A percentile compares a stretch with the other conserved stretches of the same genome.
Conservation (phyloP, 805 yeast species). For the Yarrowia hollandica region DNA sequence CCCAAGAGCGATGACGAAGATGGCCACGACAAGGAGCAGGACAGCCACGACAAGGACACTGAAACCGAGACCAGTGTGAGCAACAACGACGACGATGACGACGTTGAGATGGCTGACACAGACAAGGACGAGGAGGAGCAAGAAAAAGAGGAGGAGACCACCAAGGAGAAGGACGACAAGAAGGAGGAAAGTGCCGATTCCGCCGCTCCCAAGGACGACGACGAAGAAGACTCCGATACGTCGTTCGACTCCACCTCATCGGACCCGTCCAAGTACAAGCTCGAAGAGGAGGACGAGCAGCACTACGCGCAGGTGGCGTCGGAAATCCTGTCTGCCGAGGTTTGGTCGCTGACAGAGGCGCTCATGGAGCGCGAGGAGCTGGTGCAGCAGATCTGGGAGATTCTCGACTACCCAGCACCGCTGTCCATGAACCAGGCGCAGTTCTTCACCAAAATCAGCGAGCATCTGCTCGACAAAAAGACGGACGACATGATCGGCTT, state of each 20-base stretch:
- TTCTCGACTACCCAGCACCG: slow-evolving; percentile 67
- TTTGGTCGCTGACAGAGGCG: slow-evolving; percentile 90
- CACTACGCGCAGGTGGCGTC: slow-evolving; percentile 65
- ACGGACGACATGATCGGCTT: slow-evolving; percentile 75
- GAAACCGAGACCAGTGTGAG: slow-evolving; percentile 31
- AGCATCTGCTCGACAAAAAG: slow-evolving; percentile 84
- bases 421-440: slow-evolving; percentile 77
- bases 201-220: slow-evolving; percentile 14
- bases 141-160: too few species aligned
- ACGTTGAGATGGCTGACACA: slow-evolving; percentile 35
- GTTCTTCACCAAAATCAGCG: slow-evolving; percentile 87
- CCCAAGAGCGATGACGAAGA: slow-evolving; percentile 27
- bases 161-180: not conserved
- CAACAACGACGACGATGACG: slow-evolving; percentile 33
- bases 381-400: slow-evolving; percentile 72
- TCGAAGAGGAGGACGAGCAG: slow-evolving; percentile 37
- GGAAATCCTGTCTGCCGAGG: slow-evolving; percentile 86
- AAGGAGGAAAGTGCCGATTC: not conserved
- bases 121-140: slow-evolving; percentile 33
- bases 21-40: slow-evolving; percentile 30
- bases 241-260: slow-evolving; percentile 41
- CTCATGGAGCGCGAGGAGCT: slow-evolving; percentile 72
- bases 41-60: slow-evolving; percentile 31
- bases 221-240: slow-evolving; percentile 20
- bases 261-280: slow-evolving; percentile 34